Conservation (phyloP, 2,329 filamentous ascomycete genomes). For the Lithohypha guttulata region DNA sequence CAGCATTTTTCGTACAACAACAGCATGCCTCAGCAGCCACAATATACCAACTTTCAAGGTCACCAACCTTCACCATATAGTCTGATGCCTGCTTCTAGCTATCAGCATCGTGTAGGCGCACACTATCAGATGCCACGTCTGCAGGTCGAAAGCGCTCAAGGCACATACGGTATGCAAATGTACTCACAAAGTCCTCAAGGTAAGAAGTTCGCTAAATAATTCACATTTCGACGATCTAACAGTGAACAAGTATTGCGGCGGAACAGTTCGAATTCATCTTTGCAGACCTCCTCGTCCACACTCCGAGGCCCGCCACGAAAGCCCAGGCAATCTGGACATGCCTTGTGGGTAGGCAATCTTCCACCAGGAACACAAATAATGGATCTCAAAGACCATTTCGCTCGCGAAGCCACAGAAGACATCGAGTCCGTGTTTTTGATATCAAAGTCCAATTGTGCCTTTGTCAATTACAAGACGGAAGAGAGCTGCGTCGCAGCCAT, state of each 20-base stretch:
- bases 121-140: slow-evolving; percentile 17
- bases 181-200: slow-evolving; percentile 15
- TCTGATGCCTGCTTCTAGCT: slow-evolving; percentile 1
- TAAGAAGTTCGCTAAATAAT: slow-evolving; percentile 6
- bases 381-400: slow-evolving; percentile 83
- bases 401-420: slow-evolving; percentile 59
- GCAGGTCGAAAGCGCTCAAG: slow-evolving; percentile 13
- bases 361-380: slow-evolving; percentile 73
- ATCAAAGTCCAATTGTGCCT: slow-evolving; percentile 93
- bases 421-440: slow-evolving; percentile 89
- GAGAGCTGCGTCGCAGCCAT: slow-evolving; percentile 64
- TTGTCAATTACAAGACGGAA: slow-evolving; percentile 88
- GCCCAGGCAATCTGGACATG: slow-evolving; percentile 65
- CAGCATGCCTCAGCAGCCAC: slow-evolving; percentile 7
- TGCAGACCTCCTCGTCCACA: slow-evolving; percentile 20
- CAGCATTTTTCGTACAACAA: not conserved
- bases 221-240: not conserved
- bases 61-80: slow-evolving; percentile 1
- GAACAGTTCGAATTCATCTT: slow-evolving; percentile 21
- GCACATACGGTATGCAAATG: slow-evolving; percentile 5
- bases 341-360: slow-evolving; percentile 91
- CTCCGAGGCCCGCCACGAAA: slow-evolving; percentile 56
- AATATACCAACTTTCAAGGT: slow-evolving; percentile 1
- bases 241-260: slow-evolving; percentile 9
- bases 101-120: slow-evolving; percentile 8